A percentile compares a stretch with the other conserved stretches of the same genome.
These are phyloP conservation scores for Gracilariopsis chorda DNA, from an alignment of 23 red algal genomes.

Conservation along the genomic window DNA sequence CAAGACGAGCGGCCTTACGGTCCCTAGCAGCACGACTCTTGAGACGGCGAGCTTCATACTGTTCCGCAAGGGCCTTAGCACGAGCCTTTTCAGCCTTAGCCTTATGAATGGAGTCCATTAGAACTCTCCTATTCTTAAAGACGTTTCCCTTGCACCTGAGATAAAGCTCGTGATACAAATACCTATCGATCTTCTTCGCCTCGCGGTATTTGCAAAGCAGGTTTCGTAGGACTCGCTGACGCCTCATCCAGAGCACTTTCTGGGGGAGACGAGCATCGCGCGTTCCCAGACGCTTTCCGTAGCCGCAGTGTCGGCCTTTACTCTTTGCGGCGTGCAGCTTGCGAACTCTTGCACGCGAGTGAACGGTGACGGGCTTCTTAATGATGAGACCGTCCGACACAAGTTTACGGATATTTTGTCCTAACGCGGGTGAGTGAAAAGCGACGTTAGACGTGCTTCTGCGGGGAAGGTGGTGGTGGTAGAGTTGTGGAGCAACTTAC, in stretches of 20 bases:
- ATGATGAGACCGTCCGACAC: slow-evolving; percentile 94
- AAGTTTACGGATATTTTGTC: slow-evolving; percentile 92
- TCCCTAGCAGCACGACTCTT: slow-evolving; percentile 89
- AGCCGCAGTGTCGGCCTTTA: slow-evolving; percentile 95
- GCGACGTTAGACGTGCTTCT: background rate
- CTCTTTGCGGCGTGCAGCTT: slow-evolving; percentile 85
- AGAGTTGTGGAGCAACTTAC: slow-evolving; percentile 40
- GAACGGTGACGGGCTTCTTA: slow-evolving; percentile 89
- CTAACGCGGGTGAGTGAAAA: slow-evolving; percentile 10
- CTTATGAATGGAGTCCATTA: slow-evolving; percentile 98
- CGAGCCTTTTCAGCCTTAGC: slow-evolving; percentile 94
- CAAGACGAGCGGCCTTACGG: slow-evolving; percentile 72
- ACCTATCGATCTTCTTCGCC: slow-evolving; percentile 93
- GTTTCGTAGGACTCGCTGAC: slow-evolving; percentile 90
- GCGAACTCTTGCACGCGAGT: slow-evolving; percentile 93
- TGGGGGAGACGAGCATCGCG: slow-evolving; percentile 93
- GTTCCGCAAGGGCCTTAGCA: slow-evolving; percentile 71
- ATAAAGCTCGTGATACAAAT: slow-evolving; percentile 97
- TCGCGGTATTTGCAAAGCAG: slow-evolving; percentile 95
- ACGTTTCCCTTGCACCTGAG: slow-evolving; percentile 98
- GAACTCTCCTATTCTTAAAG: slow-evolving; percentile 98
- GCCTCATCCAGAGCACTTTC: slow-evolving; percentile 95
- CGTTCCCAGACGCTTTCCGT: slow-evolving; percentile 94
- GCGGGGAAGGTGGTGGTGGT: background rate
- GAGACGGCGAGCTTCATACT: slow-evolving; percentile 85